Percentiles rank a stretch among this genome's conserved stretches.
Conservation (phyloP, 495 filamentous ascomycete species). For the Pyrenopolyporus hunteri region DNA sequence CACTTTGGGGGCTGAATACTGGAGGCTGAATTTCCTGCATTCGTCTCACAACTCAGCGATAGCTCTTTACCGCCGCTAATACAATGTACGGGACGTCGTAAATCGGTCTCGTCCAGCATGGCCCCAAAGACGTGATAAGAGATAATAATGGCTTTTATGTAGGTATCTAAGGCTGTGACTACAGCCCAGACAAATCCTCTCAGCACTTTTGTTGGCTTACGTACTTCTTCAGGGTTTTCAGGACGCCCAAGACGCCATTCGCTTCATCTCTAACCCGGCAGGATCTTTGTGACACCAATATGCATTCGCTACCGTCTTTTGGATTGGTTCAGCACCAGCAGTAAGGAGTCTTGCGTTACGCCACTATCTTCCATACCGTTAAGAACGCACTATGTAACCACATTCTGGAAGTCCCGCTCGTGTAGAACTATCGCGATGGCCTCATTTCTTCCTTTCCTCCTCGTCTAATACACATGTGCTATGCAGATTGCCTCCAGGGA, state of each 20-base stretch:
- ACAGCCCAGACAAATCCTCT: no score
- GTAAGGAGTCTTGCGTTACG: neutral
- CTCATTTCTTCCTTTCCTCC: neutral
- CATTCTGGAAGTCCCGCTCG: neutral
- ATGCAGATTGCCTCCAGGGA: neutral
- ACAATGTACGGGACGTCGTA: no score
- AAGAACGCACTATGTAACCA: neutral
- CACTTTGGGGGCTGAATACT: no score
- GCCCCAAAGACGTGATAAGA: no score
- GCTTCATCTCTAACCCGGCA: neutral
- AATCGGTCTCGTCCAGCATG: no score
- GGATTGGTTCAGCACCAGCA: neutral
- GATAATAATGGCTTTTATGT: no score
- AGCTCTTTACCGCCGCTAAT: no score
- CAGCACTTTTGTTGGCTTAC: no score
- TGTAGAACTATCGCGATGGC: neutral
- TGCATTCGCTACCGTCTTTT: neutral
- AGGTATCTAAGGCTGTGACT: no score
- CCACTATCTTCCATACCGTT: neutral
- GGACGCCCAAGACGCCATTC: neutral
- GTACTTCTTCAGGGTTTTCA: no score
- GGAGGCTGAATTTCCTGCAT: no score
- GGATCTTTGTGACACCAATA: slow-evolving; percentile 2
- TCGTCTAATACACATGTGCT: neutral
- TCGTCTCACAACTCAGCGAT: no score